Evolutionary conservation across 1,284 basidiomycete species (phyloP).

Genomic region (Baeospora myosura): DNA sequence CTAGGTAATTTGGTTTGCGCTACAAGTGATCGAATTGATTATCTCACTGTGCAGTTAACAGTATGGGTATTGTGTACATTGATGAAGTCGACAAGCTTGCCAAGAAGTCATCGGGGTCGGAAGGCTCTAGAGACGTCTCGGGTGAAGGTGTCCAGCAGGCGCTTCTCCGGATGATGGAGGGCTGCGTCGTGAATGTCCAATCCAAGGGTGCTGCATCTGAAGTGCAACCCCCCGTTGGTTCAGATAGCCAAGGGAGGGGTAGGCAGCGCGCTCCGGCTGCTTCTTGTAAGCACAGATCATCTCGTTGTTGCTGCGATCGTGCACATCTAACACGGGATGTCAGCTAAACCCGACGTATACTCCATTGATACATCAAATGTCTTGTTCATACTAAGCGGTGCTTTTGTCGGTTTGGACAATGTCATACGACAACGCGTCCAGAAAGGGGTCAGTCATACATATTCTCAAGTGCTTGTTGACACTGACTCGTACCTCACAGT

Average conservation of each 20-base stretch:
- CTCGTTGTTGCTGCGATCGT: not conserved
- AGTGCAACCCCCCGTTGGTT: constrained; percentile 27
- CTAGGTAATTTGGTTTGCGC: constrained; percentile 39
- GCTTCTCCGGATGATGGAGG: constrained; percentile 89
- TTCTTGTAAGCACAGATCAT: constrained; percentile 25
- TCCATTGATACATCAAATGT: constrained; percentile 85
- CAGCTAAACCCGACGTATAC: constrained; percentile 63
- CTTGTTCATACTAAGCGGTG: constrained; percentile 86
- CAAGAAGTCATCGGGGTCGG: constrained; percentile 56
- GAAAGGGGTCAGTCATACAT: constrained; percentile 13
- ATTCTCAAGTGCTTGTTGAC: too few species aligned
- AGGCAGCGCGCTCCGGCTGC: constrained; percentile 31
- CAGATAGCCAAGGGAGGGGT: constrained; percentile 40
- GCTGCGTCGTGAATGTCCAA: constrained; percentile 76
- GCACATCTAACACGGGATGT: constrained; percentile 1
- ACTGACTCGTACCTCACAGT: constrained; percentile 38
- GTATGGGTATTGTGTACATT: constrained; percentile 90
- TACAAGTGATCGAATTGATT: too few species aligned
- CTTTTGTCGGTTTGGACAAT: constrained; percentile 87
- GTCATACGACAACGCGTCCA: constrained; percentile 77
- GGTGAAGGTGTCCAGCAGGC: constrained; percentile 96
- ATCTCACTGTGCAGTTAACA: constrained; percentile 23
- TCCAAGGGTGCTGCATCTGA: constrained; percentile 55
- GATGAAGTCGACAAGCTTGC: constrained; percentile 96
- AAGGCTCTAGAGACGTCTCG: constrained; percentile 83